Conservation (phyloP, 2,329 filamentous ascomycete species). For the Fusarium hostae region DNA sequence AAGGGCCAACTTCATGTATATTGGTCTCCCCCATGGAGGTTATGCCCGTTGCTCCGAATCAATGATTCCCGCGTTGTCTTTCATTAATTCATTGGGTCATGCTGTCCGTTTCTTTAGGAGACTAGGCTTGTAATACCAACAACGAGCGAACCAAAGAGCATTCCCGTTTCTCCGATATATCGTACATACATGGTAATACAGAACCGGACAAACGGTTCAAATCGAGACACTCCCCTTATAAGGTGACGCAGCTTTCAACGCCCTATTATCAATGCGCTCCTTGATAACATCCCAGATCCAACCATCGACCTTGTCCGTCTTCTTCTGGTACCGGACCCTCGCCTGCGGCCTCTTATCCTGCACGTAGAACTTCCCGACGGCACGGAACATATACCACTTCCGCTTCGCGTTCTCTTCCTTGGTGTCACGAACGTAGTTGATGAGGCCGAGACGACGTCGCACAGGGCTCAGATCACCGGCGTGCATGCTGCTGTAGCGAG, state of each 20-base stretch:
- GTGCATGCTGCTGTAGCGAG: slow-evolving; percentile 59
- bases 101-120: neutral
- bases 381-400: slow-evolving; percentile 55
- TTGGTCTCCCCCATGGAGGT: neutral
- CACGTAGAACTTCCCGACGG: slow-evolving; percentile 54
- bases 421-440: slow-evolving; percentile 55
- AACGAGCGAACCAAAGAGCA: neutral
- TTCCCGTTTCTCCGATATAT: neutral
- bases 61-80: neutral
- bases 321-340: slow-evolving; percentile 43
- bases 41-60: neutral
- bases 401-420: slow-evolving; percentile 49
- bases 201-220: neutral
- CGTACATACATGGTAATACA: neutral
- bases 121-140: neutral
- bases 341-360: slow-evolving; percentile 43
- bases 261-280: slow-evolving; percentile 47
- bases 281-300: slow-evolving; percentile 57
- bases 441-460: slow-evolving; percentile 51
- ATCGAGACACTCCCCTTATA: slow-evolving; percentile 4
- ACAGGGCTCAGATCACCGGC: slow-evolving; percentile 52
- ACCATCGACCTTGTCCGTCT: slow-evolving; percentile 48
- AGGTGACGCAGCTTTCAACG: slow-evolving; percentile 10
- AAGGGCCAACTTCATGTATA: neutral
- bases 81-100: neutral